Evolutionary conservation across 495 filamentous ascomycete genomes (phyloP).

Genomic region (Chaetomium cochliodes): DNA sequence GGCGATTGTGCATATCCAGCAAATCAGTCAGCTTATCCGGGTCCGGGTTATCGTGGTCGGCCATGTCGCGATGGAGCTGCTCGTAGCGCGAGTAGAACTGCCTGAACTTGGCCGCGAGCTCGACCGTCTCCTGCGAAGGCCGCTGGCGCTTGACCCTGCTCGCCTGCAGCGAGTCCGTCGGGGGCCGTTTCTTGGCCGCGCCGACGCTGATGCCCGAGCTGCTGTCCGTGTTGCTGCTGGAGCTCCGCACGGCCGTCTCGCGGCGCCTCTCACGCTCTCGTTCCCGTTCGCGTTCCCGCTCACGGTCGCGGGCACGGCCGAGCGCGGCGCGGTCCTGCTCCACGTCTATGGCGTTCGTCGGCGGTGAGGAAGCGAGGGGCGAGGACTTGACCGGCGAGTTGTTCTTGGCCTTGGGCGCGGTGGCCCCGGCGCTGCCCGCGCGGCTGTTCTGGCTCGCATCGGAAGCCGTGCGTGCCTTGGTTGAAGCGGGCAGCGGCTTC

Average conservation of each 20-base stretch:
- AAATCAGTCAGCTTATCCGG: constrained; percentile 57
- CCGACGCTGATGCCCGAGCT: constrained; percentile 20
- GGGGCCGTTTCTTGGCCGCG: constrained; percentile 41
- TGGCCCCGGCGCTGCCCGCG: constrained; percentile 35
- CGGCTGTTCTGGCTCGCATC: constrained; percentile 50
- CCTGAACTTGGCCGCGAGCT: constrained; percentile 62
- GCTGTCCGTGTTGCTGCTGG: constrained; percentile 25
- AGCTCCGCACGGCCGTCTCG: constrained; percentile 32
- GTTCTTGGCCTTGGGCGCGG: constrained; percentile 44
- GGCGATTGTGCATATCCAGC: constrained; percentile 58
- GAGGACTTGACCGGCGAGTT: constrained; percentile 70
- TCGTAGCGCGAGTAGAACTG: constrained; percentile 62
- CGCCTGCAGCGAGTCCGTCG: constrained; percentile 27
- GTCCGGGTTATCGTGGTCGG: constrained; percentile 50
- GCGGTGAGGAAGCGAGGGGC: constrained; percentile 71
- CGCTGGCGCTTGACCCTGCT: constrained; percentile 42
- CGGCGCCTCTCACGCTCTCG: constrained; percentile 20
- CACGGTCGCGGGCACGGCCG: constrained; percentile 25
- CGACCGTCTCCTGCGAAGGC: constrained; percentile 40
- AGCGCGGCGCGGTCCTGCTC: constrained; percentile 37
- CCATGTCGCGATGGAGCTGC: constrained; percentile 58
- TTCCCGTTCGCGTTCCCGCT: constrained; percentile 29
- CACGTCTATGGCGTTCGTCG: constrained; percentile 69
- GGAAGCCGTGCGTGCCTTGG: constrained; percentile 42
- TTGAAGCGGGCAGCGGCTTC: constrained; percentile 28